These are phyloP conservation scores for Vitis cinerea DNA, from an alignment of 164 flowering plant species.

Conservation along the genomic window DNA sequence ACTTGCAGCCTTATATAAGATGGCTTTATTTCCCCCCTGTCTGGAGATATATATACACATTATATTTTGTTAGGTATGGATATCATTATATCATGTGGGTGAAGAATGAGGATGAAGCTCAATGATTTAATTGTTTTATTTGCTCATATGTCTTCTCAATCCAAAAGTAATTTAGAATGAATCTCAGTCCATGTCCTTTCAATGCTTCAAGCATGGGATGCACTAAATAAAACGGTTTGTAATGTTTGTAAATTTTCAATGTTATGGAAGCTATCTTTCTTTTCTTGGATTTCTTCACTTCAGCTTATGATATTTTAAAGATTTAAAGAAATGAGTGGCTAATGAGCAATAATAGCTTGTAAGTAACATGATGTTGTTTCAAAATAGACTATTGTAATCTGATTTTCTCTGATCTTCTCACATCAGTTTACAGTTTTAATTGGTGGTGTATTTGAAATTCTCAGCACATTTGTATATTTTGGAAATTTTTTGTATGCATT, in stretches of 20 bases:
- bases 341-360: constrained; percentile 3
- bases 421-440: not conserved
- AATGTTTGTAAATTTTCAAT: not conserved
- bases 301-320: not conserved
- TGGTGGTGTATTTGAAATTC: not conserved
- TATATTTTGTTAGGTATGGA: not conserved
- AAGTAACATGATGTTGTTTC: not conserved
- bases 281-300: no score
- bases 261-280: not conserved
- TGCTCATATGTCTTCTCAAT: no score
- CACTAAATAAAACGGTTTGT: not conserved
- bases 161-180: no score
- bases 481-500: constrained; percentile 1
- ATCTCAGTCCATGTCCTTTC: no score
- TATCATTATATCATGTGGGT: no score
- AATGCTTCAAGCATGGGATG: no score
- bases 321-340: constrained; percentile 1
- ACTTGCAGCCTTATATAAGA: not conserved
- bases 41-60: not conserved
- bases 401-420: not conserved
- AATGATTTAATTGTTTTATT: no score
- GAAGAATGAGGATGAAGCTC: no score
- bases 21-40: not conserved
- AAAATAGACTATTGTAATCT: not conserved
- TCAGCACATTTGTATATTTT: not conserved